Base-by-base conservation (phyloP, 108 stramenopile species). In the Skeletonema costatum region DNA sequence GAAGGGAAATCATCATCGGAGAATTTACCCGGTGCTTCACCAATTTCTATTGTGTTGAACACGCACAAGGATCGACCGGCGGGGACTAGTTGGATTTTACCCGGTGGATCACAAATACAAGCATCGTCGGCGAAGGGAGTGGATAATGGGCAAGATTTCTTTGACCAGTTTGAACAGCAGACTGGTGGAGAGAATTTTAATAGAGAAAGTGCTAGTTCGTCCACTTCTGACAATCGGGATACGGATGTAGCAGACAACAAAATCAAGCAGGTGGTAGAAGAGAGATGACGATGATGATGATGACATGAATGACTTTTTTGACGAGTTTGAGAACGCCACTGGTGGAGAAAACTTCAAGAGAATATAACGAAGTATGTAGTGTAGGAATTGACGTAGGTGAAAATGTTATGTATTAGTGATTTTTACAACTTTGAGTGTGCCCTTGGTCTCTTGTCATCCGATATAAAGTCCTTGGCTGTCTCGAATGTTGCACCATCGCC, bases 1-100 rank as follows among this genome's bases (percentile, higher is more conserved):
- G 44, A 29, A 13, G 44, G 66, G 38, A 61, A 17, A 56, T 10
- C 64, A 17, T 76, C 59, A 2, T 16, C 76, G 38, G 70, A 46
- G 64, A 72, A 63, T 33, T 31, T 83, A 29, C 88, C 88, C 11
- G 87, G 85, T 4, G 62, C 86, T 59, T 64, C 87, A 39, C 85
- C 88, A 35, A 79, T 91, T 60, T 78, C 86, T 77, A 67, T 50
- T 32, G 70, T 59, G 53, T 85, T 51, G 42, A 86, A 48, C 81
- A 73, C 32, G 70, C 68, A 64, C 58, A 72, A 75, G 58, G 82
- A 93, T 73, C 87, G 92, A 60, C 90, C 92, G 5, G 83, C 90
- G 13, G 95, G 95, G 2, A 96, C 95, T 1, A 96, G 91, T 16
- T 96, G 95, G 95, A 90, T 96, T 8, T 93, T 96, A 76, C 84